These are phyloP conservation scores for Trametes cubensis DNA, from an alignment of 768 basidiomycete species.

Conservation along the genomic window DNA sequence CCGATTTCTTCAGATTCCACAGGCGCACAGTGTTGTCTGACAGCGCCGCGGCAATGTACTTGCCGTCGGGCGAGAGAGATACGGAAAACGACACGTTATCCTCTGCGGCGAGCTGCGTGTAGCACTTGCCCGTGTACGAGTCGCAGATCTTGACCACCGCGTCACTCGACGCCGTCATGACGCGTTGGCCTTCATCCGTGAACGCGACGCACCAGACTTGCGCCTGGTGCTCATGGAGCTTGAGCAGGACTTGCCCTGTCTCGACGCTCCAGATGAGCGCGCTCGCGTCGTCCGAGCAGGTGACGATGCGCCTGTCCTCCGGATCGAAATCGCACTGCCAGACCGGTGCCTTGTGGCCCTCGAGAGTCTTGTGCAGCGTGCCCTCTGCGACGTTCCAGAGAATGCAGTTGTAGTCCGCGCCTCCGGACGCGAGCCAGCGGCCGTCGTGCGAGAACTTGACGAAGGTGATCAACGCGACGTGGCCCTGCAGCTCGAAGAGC, in stretches of 20 bases:
- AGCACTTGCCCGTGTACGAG: slow-evolving; percentile 9
- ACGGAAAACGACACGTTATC: slow-evolving; percentile 21
- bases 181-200: slow-evolving; percentile 14
- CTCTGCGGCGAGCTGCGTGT: background rate
- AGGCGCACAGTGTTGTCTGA: slow-evolving; percentile 32
- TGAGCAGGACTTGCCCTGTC: slow-evolving; percentile 15
- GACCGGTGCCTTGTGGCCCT: slow-evolving; percentile 23
- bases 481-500: slow-evolving; percentile 8
- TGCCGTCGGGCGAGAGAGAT: slow-evolving; percentile 35
- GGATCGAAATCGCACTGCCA: slow-evolving; percentile 37
- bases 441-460: slow-evolving; percentile 20
- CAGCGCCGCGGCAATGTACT: slow-evolving; percentile 34
- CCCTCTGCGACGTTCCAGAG: slow-evolving; percentile 46
- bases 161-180: slow-evolving; percentile 23
- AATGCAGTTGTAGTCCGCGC: slow-evolving; percentile 4
- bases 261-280: slow-evolving; percentile 19
- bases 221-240: background rate
- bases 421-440: slow-evolving; percentile 10
- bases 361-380: slow-evolving; percentile 21
- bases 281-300: slow-evolving; percentile 19
- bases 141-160: slow-evolving; percentile 19
- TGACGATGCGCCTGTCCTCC: slow-evolving; percentile 13
- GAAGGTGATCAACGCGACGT: slow-evolving; percentile 12
- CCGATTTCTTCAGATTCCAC: slow-evolving; percentile 24
- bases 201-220: slow-evolving; percentile 19